Base-by-base conservation (phyloP, 2,329 filamentous ascomycete genomes). In the Ophiostoma montium region DNA sequence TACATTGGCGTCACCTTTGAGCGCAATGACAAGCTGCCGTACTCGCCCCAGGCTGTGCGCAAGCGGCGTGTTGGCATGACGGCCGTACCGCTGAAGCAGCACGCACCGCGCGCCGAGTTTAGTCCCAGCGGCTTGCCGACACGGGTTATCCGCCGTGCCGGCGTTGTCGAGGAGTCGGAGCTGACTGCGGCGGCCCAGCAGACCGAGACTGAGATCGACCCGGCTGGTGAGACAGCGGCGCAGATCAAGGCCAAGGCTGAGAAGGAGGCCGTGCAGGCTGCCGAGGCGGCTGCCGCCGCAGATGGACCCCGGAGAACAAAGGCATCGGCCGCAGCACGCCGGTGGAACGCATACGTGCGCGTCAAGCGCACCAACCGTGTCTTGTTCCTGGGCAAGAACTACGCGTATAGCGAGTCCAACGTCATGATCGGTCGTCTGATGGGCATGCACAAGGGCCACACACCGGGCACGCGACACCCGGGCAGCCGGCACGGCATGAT, bases 1-100 rank as follows among this genome's bases (percentile, higher is more conserved):
- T 98, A 89, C 71, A 98, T 98, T 60, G 92, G 92, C 53, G 84
- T 98, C 18, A 84, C 85, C 32, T 89, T 95, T 65, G 76, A 89
- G 63, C 86, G 87, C 61, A 71, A 80, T 15, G 86, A 94, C 59
- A 78, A 72, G 31, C 77, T 98, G 2, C 92, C 92, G 0, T 80
- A 84, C 60, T 82, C 86, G 1, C 68, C 66, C 23, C 83, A 90
- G 62, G 82, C 83, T 4, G 78, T 84, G 54, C 78, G 86, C 50
- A 77, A 81, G 59, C 76, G 92, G 56, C 76, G 79, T 47, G 72
- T 98, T 52, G 84, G 84, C 58, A 83, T 94, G 75, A 70, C 81
- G 5, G 76, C 71, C 18, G 62, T 68, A 30, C 63, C 70, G 39
- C 65, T 64, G 45, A 61, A 64, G 38, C 57, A 62, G 2, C 59